These are phyloP conservation scores for Trichocladium uniseriatum DNA, from an alignment of 495 filamentous ascomycete species.

Conservation along the genomic window DNA sequence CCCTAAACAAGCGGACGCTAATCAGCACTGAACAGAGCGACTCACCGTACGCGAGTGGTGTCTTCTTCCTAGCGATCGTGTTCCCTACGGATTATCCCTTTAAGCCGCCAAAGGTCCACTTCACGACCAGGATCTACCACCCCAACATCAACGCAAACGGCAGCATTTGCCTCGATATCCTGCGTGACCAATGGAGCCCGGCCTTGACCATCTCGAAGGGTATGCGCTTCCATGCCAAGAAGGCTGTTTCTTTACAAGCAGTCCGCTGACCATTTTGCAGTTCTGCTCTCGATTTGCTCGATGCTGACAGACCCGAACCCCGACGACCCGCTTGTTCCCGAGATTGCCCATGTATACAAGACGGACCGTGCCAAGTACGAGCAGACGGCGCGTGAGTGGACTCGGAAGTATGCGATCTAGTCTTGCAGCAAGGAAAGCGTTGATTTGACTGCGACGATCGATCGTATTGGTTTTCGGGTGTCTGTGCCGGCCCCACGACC, in stretches of 20 bases:
- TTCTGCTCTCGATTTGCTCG: slow-evolving; percentile 96
- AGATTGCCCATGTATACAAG: slow-evolving; percentile 99
- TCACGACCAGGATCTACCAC: slow-evolving; percentile 98
- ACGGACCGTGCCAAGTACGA: slow-evolving; percentile 93
- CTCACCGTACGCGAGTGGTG: slow-evolving; percentile 91
- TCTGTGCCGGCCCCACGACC: not conserved
- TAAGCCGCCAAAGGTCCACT: slow-evolving; percentile 99
- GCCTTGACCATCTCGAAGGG: slow-evolving; percentile 98
- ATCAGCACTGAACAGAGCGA: slow-evolving; percentile 52
- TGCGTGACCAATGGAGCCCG: slow-evolving; percentile 98
- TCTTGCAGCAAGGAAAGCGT: not conserved
- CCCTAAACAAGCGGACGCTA: slow-evolving; percentile 7
- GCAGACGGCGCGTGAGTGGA: slow-evolving; percentile 96
- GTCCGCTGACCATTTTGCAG: slow-evolving; percentile 34
- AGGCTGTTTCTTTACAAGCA: too few relatives aligned
- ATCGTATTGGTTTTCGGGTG: slow-evolving; percentile 6
- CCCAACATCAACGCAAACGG: slow-evolving; percentile 99
- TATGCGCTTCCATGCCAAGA: slow-evolving; percentile 29
- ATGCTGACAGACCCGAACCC: slow-evolving; percentile 99
- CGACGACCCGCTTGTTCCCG: slow-evolving; percentile 93
- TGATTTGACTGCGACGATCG: slow-evolving; percentile 2
- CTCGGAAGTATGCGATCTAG: slow-evolving; percentile 93
- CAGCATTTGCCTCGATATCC: slow-evolving; percentile 96
- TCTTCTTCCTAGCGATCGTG: slow-evolving; percentile 97
- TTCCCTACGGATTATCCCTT: slow-evolving; percentile 99